Conservation (phyloP, 1,284 basidiomycete genomes). For the Papiliotrema terrestris region DNA sequence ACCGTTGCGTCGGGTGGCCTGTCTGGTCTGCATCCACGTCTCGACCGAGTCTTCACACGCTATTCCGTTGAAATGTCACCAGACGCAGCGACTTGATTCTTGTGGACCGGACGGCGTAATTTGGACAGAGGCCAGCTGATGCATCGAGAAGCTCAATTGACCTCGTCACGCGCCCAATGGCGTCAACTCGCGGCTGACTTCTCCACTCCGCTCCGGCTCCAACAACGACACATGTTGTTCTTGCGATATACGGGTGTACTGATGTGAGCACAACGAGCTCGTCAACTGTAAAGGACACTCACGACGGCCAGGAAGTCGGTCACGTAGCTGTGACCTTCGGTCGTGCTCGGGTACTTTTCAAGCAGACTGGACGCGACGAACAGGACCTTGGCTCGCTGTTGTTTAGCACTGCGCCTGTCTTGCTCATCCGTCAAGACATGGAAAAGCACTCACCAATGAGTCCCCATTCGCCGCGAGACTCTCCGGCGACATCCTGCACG, state of each 20-base stretch:
- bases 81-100: too few species aligned
- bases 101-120: too few species aligned
- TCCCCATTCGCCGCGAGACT: conserved; percentile 34
- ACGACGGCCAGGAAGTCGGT: conserved; percentile 26
- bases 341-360: conserved; percentile 23
- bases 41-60: too few species aligned
- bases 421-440: too few species aligned
- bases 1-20: too few species aligned
- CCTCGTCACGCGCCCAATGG: background rate
- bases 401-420: background rate
- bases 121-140: too few species aligned
- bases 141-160: too few species aligned
- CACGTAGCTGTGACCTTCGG: conserved; percentile 22
- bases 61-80: too few species aligned
- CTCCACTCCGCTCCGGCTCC: conserved; percentile 4
- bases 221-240: conserved; percentile 13
- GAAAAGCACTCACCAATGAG: conserved; percentile 19
- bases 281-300: conserved; percentile 13
- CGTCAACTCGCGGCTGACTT: background rate
- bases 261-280: background rate
- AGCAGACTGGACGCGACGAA: conserved; percentile 26
- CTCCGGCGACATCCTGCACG: conserved; percentile 26
- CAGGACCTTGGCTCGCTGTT: conserved; percentile 19
- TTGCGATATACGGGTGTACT: conserved; percentile 15
- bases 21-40: too few species aligned